Conservation (phyloP, 2,329 filamentous ascomycete genomes). For the Colletotrichum sp. region DNA sequence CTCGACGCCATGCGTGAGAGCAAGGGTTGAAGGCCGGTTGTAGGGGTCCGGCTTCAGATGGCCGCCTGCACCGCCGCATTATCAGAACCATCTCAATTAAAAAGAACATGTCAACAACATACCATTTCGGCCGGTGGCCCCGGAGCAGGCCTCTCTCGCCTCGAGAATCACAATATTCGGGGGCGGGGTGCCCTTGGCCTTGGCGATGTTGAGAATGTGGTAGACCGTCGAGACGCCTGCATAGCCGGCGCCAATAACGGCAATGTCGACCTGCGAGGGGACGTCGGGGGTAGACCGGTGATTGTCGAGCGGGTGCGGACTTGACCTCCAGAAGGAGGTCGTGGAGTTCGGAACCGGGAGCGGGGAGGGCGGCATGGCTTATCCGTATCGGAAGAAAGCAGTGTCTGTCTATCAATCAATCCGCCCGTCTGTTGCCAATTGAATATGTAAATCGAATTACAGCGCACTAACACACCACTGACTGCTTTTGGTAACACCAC, state of each 20-base stretch:
- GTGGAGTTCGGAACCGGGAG: constrained; percentile 21
- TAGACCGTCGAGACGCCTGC: constrained; percentile 22
- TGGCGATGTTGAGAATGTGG: constrained; percentile 27
- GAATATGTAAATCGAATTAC: not conserved
- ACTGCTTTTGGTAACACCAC: not conserved
- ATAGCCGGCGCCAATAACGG: constrained; percentile 23
- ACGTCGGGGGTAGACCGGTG: constrained; percentile 20
- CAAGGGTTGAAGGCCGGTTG: constrained; percentile 61
- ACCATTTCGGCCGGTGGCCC: constrained; percentile 60
- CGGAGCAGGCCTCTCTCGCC: constrained; percentile 52
- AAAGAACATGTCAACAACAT: constrained; percentile 40
- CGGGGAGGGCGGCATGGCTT: constrained; percentile 1
- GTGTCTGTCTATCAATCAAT: not conserved
- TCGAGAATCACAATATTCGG: constrained; percentile 50
- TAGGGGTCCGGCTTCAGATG: constrained; percentile 55
- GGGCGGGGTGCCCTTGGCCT: constrained; percentile 29
- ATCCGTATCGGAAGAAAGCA: not conserved
- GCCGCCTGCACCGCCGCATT: constrained; percentile 42
- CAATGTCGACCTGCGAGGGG: constrained; percentile 14
- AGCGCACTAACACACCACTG: not conserved
- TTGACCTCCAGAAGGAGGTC: constrained; percentile 22
- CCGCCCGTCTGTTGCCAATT: not conserved
- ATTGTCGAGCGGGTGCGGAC: constrained; percentile 21
- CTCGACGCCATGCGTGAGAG: constrained; percentile 44
- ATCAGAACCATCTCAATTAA: constrained; percentile 45